Evolutionary conservation across 345 rosid species (phyloP), one percentile per base, ranked within the genome.

Genomic region (Eucalyptus paniculata): DNA sequence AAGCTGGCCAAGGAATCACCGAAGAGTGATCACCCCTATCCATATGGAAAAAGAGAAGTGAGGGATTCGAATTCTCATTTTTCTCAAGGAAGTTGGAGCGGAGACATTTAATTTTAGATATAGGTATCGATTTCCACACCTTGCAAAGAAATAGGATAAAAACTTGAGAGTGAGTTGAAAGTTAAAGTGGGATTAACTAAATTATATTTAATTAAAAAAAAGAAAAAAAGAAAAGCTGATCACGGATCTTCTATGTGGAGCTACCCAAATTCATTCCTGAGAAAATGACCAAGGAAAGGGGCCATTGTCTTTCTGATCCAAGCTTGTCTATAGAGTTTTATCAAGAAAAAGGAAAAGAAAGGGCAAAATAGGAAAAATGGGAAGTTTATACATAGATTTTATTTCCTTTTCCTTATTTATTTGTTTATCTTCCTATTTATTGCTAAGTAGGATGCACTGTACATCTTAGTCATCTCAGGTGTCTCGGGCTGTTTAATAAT

Each of bases 1-100:
- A 37, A 37, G 16, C 1, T 72, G 16, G 28, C 5, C 45, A 72
- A 1, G 45, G 15, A 19, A 53, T 53, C 10, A 53, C 2, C 2
- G 4, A 5, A 19, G 10, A 53, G 58, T 53, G 58, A 53, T 53
- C 58, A 53, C 8, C 58, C 56, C 58, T 53, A 19, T 53, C 10
- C 58, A 19, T 53, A 53, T 19, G 24, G 2, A 4, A 19, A 53
- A 53, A 53, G 5, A 19, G 26, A 53, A 11, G 58, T 8, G 11
- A 53, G 9, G 0, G 0, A 7, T 53, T 53, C 0, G 11, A 53
- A 53, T 53, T 53, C 5, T 8, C 24, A 53, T 53, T 19, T 19
- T 53, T 53, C 26, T 53, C 24, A 53, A 19, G 24, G 11, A 53
- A 53, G 58, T 53, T 8, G 24, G 10, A 53, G 58, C 2, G 0